Conservation (phyloP, 371 early-diverging fungal genomes). For the Umbelopsis sp. region DNA sequence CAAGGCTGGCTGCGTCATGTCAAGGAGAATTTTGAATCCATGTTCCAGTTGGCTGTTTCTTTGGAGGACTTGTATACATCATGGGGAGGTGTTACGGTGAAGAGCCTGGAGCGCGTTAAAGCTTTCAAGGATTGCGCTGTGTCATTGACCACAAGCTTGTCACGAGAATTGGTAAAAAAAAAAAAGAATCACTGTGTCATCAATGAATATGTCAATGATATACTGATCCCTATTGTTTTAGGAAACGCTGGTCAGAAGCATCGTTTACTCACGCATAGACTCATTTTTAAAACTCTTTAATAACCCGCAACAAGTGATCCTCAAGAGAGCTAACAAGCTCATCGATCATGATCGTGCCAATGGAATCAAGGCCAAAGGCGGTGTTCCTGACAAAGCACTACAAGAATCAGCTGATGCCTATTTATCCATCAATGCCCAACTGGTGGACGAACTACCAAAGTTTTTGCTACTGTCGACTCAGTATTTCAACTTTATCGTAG, state of each 20-base stretch:
- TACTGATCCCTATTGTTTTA: not conserved
- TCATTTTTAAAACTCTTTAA: conserved; percentile 62
- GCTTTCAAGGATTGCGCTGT: conserved; percentile 36
- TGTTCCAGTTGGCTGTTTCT: conserved; percentile 56
- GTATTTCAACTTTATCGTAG: conserved; percentile 67
- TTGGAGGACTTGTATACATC: conserved; percentile 64
- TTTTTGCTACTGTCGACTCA: conserved; percentile 62
- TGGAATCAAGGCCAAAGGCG: conserved; percentile 61
- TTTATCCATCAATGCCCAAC: conserved; percentile 73
- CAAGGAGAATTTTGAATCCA: conserved; percentile 59
- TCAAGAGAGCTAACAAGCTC: conserved; percentile 75
- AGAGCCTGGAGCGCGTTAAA: conserved; percentile 36
- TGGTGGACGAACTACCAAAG: conserved; percentile 77
- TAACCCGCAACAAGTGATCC: conserved; percentile 73
- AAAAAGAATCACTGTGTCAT: not conserved
- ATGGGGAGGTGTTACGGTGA: conserved; percentile 46
- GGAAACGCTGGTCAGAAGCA: conserved; percentile 37
- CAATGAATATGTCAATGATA: conserved; percentile 16
- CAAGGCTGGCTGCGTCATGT: conserved; percentile 61
- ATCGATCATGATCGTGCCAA: conserved; percentile 76
- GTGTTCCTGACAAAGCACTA: conserved; percentile 66
- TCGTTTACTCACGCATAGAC: conserved; percentile 63
- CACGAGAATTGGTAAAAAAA: conserved; percentile 41
- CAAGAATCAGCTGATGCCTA: conserved; percentile 76
- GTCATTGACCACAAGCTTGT: conserved; percentile 31